Evolutionary conservation across 345 rosid genomes (phyloP).

Genomic region (Theobroma cacao): DNA sequence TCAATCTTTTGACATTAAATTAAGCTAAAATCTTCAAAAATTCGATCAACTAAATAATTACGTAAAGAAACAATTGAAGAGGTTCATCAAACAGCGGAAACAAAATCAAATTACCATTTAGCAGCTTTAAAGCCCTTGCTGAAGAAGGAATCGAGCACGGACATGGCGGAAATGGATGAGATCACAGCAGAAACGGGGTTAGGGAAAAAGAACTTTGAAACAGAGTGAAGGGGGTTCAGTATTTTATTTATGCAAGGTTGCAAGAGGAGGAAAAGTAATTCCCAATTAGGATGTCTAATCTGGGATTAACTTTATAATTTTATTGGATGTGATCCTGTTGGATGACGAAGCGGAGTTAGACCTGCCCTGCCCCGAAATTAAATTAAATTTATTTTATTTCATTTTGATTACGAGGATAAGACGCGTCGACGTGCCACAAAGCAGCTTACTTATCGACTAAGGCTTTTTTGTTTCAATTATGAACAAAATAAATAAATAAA

Average conservation of each 20-base stretch:
- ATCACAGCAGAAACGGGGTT: background rate
- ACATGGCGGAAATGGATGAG: conserved; percentile 43
- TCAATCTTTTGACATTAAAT: background rate
- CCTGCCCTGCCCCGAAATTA: background rate
- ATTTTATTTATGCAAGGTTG: background rate
- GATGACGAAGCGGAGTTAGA: background rate
- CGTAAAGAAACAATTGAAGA: no score
- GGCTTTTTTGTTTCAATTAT: background rate
- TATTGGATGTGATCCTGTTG: background rate
- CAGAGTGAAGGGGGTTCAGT: background rate
- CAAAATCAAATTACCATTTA: conserved; percentile 52
- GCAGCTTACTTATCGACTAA: conserved; percentile 5
- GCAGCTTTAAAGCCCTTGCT: conserved; percentile 86
- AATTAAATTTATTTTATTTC: background rate
- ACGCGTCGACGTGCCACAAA: background rate
- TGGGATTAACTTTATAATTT: background rate
- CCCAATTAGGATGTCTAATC: background rate
- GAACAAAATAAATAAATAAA: background rate
- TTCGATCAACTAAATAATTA: background rate
- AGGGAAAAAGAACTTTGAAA: background rate
- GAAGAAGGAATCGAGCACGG: conserved; percentile 91
- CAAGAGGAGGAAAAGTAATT: background rate
- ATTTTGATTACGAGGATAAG: background rate
- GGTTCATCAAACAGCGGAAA: background rate
- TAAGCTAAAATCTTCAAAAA: background rate